Conservation (phyloP, 345 rosid genomes). For the Psidium guajava region DNA sequence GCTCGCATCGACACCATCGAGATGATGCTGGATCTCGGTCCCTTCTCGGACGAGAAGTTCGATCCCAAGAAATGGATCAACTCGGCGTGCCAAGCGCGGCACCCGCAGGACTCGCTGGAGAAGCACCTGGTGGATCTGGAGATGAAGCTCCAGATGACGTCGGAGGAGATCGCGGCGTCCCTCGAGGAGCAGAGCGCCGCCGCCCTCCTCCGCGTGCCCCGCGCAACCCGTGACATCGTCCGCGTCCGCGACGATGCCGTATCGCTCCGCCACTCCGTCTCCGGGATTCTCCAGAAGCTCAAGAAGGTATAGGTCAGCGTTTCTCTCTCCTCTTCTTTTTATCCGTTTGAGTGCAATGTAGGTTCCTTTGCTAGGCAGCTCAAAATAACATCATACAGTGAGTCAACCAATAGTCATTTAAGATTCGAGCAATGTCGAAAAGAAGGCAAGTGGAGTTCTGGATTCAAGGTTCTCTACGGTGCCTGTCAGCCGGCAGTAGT, state of each 20-base stretch:
- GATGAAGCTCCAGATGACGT: constrained; percentile 97
- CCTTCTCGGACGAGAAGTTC: constrained; percentile 89
- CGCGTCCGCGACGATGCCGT: constrained; percentile 92
- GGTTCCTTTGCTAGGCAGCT: neutral
- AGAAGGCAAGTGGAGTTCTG: neutral
- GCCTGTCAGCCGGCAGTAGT: neutral
- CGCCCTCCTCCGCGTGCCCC: constrained; percentile 89
- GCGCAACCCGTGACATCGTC: constrained; percentile 84
- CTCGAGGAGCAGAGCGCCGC: constrained; percentile 91
- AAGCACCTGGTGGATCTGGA: constrained; percentile 91
- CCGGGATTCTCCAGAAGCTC: constrained; percentile 84
- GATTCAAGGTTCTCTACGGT: neutral
- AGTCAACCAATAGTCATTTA: neutral
- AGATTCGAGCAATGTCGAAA: neutral
- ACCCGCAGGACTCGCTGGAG: constrained; percentile 80
- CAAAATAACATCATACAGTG: neutral
- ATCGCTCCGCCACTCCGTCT: constrained; percentile 68
- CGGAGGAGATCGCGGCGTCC: constrained; percentile 95
- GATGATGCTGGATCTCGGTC: constrained; percentile 87
- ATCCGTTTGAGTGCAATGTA: neutral
- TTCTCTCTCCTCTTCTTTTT: neutral
- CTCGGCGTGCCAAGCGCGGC: constrained; percentile 68
- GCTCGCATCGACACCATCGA: neutral
- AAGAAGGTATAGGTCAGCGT: constrained; percentile 39
- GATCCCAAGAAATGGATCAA: constrained; percentile 96